Percentiles rank a stretch among this genome's conserved stretches.
Evolutionary conservation across 176 grass and related monocot genomes (phyloP).

Genomic region (Calamus simplicifolius): DNA sequence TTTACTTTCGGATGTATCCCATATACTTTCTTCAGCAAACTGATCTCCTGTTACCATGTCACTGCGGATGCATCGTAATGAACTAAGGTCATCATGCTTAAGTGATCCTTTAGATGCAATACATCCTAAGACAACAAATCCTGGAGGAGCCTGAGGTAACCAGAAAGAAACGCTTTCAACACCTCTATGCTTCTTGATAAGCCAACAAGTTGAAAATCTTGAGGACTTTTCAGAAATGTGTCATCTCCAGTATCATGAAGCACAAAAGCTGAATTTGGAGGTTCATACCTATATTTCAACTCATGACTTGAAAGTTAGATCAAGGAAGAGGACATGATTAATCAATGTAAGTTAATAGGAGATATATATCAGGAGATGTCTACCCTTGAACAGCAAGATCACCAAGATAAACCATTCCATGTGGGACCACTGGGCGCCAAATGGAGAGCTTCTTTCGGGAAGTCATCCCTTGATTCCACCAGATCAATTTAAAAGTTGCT

Average conservation of each 20-base stretch:
- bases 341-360: background rate
- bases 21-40: conserved; percentile 75
- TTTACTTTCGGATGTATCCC: conserved; percentile 66
- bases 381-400: conserved; percentile 93
- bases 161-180: conserved; percentile 71
- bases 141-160: conserved; percentile 76
- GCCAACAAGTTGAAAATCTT: conserved; percentile 62
- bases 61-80: conserved; percentile 77
- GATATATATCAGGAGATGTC: conserved; percentile 10
- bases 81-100: conserved; percentile 48
- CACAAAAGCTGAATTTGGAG: conserved; percentile 85
- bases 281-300: conserved; percentile 56
- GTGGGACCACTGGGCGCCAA: conserved; percentile 76
- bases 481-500: conserved; percentile 80
- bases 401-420: conserved; percentile 76
- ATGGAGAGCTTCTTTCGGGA: conserved; percentile 78
- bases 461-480: conserved; percentile 67
- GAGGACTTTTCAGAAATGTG: conserved; percentile 61
- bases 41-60: conserved; percentile 85
- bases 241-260: conserved; percentile 63
- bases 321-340: no score
- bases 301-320: background rate
- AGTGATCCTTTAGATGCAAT: conserved; percentile 61
- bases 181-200: conserved; percentile 75
- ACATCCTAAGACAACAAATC: conserved; percentile 86